Conservation (phyloP, 805 yeast species). For the Sugiyamaella chiloensis region DNA sequence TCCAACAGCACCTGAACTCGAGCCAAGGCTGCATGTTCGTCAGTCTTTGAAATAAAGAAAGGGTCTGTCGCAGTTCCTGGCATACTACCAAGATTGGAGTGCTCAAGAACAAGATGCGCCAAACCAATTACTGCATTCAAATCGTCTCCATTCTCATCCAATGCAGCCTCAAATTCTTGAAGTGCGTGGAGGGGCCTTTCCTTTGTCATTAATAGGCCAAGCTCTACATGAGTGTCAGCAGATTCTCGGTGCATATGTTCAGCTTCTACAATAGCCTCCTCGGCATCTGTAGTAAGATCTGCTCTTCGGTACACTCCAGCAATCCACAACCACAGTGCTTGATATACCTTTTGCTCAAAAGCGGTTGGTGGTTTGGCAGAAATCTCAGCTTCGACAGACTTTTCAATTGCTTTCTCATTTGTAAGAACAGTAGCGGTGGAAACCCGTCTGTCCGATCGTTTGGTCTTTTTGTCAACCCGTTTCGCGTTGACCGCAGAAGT, state of each 20-base stretch:
- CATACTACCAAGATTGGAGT: slow-evolving; percentile 11
- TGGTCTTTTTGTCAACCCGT: neutral
- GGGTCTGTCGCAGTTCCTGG: neutral
- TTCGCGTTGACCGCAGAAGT: slow-evolving; percentile 49
- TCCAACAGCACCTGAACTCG: slow-evolving; percentile 40
- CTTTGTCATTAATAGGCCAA: slow-evolving; percentile 44
- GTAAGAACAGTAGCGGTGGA: neutral
- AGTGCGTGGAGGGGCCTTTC: slow-evolving; percentile 48
- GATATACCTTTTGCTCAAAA: slow-evolving; percentile 42
- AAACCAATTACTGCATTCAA: slow-evolving; percentile 49
- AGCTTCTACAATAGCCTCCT: slow-evolving; percentile 71
- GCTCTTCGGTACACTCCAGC: slow-evolving; percentile 59
- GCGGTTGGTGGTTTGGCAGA: neutral
- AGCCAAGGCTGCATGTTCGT: slow-evolving; percentile 58
- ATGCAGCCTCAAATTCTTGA: slow-evolving; percentile 61
- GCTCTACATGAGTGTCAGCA: slow-evolving; percentile 47
- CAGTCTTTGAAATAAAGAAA: slow-evolving; percentile 52
- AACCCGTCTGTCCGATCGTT: neutral
- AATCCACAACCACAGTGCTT: slow-evolving; percentile 68
- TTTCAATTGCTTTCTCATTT: neutral
- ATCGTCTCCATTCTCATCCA: slow-evolving; percentile 49
- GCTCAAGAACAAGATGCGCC: slow-evolving; percentile 17
- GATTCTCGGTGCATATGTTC: slow-evolving; percentile 47
- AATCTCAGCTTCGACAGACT: neutral
- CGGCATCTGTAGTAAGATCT: slow-evolving; percentile 56